Evolutionary conservation across 2,329 filamentous ascomycete genomes (phyloP).

Genomic region (Didymella glomerata): DNA sequence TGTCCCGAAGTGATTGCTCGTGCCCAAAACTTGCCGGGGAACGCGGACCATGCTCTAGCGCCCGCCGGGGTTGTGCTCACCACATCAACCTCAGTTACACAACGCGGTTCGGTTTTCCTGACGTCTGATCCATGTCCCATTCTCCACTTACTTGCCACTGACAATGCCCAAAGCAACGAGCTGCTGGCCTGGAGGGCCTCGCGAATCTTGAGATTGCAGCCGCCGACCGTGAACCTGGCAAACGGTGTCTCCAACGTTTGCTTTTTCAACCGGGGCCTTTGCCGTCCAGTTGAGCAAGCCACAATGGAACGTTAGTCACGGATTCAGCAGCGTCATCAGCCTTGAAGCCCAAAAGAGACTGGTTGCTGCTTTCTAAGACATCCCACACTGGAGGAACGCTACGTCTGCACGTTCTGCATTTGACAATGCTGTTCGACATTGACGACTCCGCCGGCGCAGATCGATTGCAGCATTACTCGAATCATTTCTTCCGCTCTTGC

Average conservation of each 20-base stretch:
- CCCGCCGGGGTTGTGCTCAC: slow-evolving; percentile 6
- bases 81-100: slow-evolving; percentile 15
- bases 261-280: slow-evolving; percentile 23
- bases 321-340: slow-evolving; percentile 32
- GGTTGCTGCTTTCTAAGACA: slow-evolving; percentile 22
- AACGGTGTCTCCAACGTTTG: slow-evolving; percentile 29
- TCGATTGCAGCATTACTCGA: slow-evolving; percentile 27
- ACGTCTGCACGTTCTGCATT: slow-evolving; percentile 38
- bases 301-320: slow-evolving; percentile 35
- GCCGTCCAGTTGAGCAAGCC: slow-evolving; percentile 24
- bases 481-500: slow-evolving; percentile 23
- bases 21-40: slow-evolving; percentile 25
- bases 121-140: slow-evolving; percentile 9
- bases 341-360: slow-evolving; percentile 21
- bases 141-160: slow-evolving; percentile 22
- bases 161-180: slow-evolving; percentile 28
- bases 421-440: slow-evolving; percentile 37
- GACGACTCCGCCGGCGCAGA: slow-evolving; percentile 21
- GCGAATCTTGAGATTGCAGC: slow-evolving; percentile 34
- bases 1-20: slow-evolving; percentile 20
- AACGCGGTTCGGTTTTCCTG: slow-evolving; percentile 8
- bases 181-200: slow-evolving; percentile 24
- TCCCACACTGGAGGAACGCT: slow-evolving; percentile 13
- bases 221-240: slow-evolving; percentile 36
- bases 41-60: slow-evolving; percentile 19